These are phyloP conservation scores for Metroxylon sagu DNA, from an alignment of 176 grass and related monocot species.

Conservation along the genomic window DNA sequence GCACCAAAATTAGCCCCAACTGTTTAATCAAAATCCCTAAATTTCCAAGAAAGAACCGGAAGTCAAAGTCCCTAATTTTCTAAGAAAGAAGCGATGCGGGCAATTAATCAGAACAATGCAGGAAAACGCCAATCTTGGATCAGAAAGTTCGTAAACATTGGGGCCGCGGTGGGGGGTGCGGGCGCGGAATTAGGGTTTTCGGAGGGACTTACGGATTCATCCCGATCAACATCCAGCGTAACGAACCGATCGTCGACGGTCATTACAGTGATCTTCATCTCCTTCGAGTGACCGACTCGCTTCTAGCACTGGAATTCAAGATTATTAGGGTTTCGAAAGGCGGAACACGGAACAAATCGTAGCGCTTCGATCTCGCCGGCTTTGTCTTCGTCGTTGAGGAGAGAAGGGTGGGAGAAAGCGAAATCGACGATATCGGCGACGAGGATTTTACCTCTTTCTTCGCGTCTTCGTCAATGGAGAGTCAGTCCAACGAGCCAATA, in stretches of 20 bases:
- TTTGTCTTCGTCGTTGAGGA: too few relatives aligned
- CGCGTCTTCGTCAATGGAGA: too few relatives aligned
- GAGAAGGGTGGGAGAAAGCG: too few relatives aligned
- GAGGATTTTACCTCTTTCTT: too few relatives aligned
- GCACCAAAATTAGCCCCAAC: not conserved
- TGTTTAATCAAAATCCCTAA: slow-evolving; percentile 12
- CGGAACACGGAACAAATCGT: slow-evolving; percentile 4
- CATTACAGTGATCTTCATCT: slow-evolving; percentile 96
- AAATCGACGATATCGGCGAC: too few relatives aligned
- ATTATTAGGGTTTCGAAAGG: not conserved
- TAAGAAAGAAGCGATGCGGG: too few relatives aligned
- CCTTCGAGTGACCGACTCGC: not conserved
- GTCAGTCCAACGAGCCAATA: too few relatives aligned
- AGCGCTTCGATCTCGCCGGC: not conserved
- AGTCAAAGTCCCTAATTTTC: too few relatives aligned
- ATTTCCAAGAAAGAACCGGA: not conserved
- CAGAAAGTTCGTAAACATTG: not conserved
- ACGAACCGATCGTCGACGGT: slow-evolving; percentile 77
- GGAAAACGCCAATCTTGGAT: too few relatives aligned
- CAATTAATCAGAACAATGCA: too few relatives aligned
- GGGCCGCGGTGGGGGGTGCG: too few relatives aligned
- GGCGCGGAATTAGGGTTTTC: not conserved
- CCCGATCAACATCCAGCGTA: slow-evolving; percentile 66
- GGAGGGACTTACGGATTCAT: slow-evolving; percentile 54
- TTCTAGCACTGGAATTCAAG: not conserved